Evolutionary conservation across 2,329 filamentous ascomycete species (phyloP).

Genomic region (Talaromyces atroroseus): DNA sequence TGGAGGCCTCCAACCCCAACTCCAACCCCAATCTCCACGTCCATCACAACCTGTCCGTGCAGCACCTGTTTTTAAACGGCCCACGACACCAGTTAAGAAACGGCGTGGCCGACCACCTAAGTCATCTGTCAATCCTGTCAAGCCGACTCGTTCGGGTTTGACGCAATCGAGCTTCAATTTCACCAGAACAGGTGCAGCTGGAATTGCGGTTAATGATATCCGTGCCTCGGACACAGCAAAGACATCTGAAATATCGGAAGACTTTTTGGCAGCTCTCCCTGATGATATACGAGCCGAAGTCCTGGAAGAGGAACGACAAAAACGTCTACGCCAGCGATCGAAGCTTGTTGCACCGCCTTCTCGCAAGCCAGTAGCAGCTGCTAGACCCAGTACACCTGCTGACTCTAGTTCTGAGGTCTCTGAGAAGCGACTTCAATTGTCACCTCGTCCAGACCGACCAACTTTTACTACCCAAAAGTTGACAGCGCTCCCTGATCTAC

Average conservation of each 20-base stretch:
- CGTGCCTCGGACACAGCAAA: constrained; percentile 26
- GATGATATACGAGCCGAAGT: constrained; percentile 75
- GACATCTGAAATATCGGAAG: constrained; percentile 50
- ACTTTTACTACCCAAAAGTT: constrained; percentile 59
- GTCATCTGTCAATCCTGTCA: constrained; percentile 40
- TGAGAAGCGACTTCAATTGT: constrained; percentile 32
- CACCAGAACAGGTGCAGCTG: constrained; percentile 24
- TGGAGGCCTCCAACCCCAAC: constrained; percentile 43
- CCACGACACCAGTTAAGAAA: constrained; percentile 63
- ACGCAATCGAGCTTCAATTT: constrained; percentile 68
- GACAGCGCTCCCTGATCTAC: constrained; percentile 56
- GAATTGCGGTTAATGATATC: constrained; percentile 14
- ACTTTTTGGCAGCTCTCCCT: constrained; percentile 77
- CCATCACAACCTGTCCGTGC: neutral
- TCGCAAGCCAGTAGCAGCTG: constrained; percentile 9
- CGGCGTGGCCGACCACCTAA: constrained; percentile 46
- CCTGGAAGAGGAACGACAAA: constrained; percentile 63
- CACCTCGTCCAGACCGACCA: constrained; percentile 49
- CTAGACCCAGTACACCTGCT: constrained; percentile 15
- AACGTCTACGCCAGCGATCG: constrained; percentile 54
- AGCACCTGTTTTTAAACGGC: constrained; percentile 32
- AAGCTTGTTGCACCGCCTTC: constrained; percentile 33
- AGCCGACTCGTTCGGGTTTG: constrained; percentile 52
- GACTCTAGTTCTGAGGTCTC: constrained; percentile 11
- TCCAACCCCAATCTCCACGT: neutral